A percentile compares a stretch with the other conserved stretches of the same genome.
Evolutionary conservation across 306 rosid genomes (phyloP).

Genomic region (Trifolium fragiferum): DNA sequence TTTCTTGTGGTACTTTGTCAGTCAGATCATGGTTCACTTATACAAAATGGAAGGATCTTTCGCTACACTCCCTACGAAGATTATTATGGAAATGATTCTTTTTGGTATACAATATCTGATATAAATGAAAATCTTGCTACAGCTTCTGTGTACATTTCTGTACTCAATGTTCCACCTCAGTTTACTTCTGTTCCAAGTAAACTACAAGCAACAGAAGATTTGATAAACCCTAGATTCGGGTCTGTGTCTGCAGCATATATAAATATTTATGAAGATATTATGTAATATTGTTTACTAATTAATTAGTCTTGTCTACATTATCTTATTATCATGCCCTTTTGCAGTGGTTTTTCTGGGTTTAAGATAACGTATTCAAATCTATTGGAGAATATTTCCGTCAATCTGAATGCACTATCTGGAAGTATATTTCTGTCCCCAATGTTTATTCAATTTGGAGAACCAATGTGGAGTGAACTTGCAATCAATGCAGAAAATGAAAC

Average conservation of each 20-base stretch:
- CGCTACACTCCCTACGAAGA: slow-evolving; percentile 74
- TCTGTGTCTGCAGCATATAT: slow-evolving; percentile 33
- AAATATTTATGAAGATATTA: slow-evolving; percentile 12
- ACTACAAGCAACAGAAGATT: slow-evolving; percentile 81
- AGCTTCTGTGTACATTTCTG: slow-evolving; percentile 63
- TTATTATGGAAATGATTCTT: slow-evolving; percentile 76
- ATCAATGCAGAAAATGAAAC: slow-evolving; percentile 49
- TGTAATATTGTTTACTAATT: slow-evolving; percentile 5
- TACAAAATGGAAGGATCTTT: slow-evolving; percentile 64
- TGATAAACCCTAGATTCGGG: slow-evolving; percentile 80
- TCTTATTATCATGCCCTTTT: slow-evolving; percentile 37
- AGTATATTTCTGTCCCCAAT: slow-evolving; percentile 67
- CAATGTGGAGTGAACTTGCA: slow-evolving; percentile 58
- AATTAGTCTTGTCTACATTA: slow-evolving; percentile 5
- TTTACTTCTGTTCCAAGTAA: slow-evolving; percentile 74
- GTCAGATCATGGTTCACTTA: slow-evolving; percentile 80
- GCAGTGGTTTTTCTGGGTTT: slow-evolving; percentile 77
- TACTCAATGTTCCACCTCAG: slow-evolving; percentile 83
- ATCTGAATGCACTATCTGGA: slow-evolving; percentile 68
- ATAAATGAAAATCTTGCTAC: slow-evolving; percentile 77
- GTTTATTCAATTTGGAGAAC: slow-evolving; percentile 69
- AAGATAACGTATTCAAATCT: slow-evolving; percentile 76
- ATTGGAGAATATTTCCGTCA: slow-evolving; percentile 68
- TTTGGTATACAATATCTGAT: slow-evolving; percentile 77
- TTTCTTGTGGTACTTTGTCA: slow-evolving; percentile 44